phyloP scores from a whole-genome alignment of 768 basidiomycete species.

The Gloeostereum incarnatum region DNA sequence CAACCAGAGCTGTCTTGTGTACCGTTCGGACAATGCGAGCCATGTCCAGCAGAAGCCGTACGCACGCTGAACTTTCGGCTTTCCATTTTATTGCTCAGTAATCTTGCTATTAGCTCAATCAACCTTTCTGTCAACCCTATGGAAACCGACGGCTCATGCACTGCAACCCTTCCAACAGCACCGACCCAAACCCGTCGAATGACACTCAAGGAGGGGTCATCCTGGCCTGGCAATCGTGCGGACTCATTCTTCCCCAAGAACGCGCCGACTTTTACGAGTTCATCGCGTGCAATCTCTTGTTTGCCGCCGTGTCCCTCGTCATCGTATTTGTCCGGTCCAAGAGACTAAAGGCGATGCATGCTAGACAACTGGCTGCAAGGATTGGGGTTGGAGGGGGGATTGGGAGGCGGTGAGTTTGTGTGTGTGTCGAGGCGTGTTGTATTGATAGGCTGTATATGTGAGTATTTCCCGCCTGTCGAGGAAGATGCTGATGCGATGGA shows the following conservation, averaged over 20 bases:
- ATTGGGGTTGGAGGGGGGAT: conserved; percentile 61
- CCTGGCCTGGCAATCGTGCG: conserved; percentile 90
- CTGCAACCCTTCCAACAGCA: conserved; percentile 42
- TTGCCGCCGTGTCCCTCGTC: conserved; percentile 55
- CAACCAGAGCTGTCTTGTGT: conserved; percentile 10
- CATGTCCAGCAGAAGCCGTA: conserved; percentile 57
- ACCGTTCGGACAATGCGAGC: conserved; percentile 51
- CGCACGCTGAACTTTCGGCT: conserved; percentile 15
- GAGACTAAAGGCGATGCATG: conserved; percentile 62
- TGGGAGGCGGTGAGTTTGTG: conserved; percentile 11
- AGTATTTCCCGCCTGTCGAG: too few relatives aligned
- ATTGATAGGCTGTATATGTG: too few relatives aligned
- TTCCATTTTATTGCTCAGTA: conserved; percentile 1
- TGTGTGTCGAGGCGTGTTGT: too few relatives aligned
- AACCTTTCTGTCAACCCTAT: conserved; percentile 94
- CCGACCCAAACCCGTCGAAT: conserved; percentile 4
- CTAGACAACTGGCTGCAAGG: conserved; percentile 75
- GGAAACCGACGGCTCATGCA: conserved; percentile 88
- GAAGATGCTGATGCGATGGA: too few relatives aligned
- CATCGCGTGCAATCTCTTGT: conserved; percentile 70
- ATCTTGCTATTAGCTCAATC: conserved; percentile 44
- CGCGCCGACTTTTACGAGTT: conserved; percentile 89
- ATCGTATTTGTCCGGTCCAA: conserved; percentile 63
- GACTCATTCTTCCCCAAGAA: conserved; percentile 73
- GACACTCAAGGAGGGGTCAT: conserved; percentile 38